Evolutionary conservation across 805 yeast species (phyloP).

Genomic region (Cyberlindnera maritima): DNA sequence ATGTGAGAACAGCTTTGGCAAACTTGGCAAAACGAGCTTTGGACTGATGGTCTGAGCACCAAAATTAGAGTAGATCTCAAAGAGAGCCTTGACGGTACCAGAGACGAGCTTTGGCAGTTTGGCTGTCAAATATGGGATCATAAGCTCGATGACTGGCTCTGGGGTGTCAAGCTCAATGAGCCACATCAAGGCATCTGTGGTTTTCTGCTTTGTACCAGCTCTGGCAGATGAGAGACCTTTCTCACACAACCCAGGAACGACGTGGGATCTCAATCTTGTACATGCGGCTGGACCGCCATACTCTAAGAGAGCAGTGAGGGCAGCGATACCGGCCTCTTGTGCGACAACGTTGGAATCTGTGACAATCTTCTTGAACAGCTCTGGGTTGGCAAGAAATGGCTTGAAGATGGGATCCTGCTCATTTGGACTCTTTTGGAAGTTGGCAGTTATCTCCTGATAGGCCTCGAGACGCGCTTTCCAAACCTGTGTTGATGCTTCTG

Average conservation of each 20-base stretch:
- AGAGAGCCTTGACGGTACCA: conserved; percentile 57
- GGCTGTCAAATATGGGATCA: conserved; percentile 59
- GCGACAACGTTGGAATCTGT: conserved; percentile 88
- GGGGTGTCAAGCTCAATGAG: conserved; percentile 67
- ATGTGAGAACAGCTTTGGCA: conserved; percentile 75
- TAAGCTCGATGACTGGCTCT: conserved; percentile 61
- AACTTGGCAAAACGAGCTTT: conserved; percentile 48
- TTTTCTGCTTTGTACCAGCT: conserved; percentile 64
- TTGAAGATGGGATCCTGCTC: conserved; percentile 56
- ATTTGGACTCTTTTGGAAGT: conserved; percentile 51
- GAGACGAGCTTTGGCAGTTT: conserved; percentile 77
- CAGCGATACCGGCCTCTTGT: conserved; percentile 73
- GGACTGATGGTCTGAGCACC: conserved; percentile 66
- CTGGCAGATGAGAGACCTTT: conserved; percentile 78
- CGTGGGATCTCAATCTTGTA: conserved; percentile 37
- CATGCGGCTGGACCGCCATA: conserved; percentile 49
- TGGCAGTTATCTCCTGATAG: conserved; percentile 60
- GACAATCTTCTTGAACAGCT: conserved; percentile 53
- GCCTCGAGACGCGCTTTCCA: conserved; percentile 90
- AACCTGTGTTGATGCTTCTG: conserved; percentile 16
- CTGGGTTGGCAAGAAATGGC: conserved; percentile 50
- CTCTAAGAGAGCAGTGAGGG: conserved; percentile 53
- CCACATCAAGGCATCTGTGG: conserved; percentile 59
- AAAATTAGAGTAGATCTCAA: conserved; percentile 47
- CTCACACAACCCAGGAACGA: conserved; percentile 61